Conservation (phyloP, 1,284 basidiomycete genomes). For the Apiotrichum gracile region DNA sequence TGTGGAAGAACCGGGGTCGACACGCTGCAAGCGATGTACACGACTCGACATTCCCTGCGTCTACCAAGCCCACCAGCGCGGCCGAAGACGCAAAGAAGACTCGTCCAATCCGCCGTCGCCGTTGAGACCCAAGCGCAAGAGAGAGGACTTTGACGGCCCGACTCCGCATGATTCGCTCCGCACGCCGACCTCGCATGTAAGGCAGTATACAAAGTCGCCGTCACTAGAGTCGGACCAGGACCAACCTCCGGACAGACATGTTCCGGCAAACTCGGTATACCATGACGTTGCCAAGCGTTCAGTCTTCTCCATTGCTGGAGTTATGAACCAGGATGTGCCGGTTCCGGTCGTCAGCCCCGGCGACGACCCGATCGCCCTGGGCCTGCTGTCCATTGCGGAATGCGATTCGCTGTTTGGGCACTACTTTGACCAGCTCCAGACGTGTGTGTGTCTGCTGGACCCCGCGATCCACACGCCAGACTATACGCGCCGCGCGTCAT, state of each 20-base stretch:
- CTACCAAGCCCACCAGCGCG: slow-evolving; percentile 19
- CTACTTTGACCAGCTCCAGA: slow-evolving; percentile 23
- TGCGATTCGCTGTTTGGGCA: slow-evolving; percentile 20
- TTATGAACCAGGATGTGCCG: slow-evolving; percentile 9
- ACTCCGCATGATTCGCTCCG: not conserved
- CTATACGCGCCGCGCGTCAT: slow-evolving; percentile 11
- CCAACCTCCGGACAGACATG: not conserved
- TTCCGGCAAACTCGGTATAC: slow-evolving; percentile 19
- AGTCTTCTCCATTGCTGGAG: slow-evolving; percentile 19
- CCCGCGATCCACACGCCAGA: slow-evolving; percentile 15
- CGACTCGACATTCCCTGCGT: slow-evolving; percentile 16
- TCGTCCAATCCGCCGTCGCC: not conserved
- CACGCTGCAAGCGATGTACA: slow-evolving; percentile 16
- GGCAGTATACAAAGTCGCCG: not conserved
- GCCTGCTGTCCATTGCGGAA: slow-evolving; percentile 16
- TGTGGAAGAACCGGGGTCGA: slow-evolving; percentile 7
- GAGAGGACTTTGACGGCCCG: not conserved
- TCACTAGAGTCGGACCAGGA: slow-evolving; percentile 1
- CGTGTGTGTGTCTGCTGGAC: slow-evolving; percentile 21
- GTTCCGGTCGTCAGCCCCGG: not conserved
- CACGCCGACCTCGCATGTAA: not conserved
- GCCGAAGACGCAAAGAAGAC: slow-evolving; percentile 12
- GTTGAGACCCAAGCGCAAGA: not conserved
- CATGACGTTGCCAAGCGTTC: slow-evolving; percentile 18
- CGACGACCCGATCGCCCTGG: slow-evolving; percentile 14